These are phyloP conservation scores for Tylopilus balloui DNA, from an alignment of 768 basidiomycete species.

Conservation along the genomic window DNA sequence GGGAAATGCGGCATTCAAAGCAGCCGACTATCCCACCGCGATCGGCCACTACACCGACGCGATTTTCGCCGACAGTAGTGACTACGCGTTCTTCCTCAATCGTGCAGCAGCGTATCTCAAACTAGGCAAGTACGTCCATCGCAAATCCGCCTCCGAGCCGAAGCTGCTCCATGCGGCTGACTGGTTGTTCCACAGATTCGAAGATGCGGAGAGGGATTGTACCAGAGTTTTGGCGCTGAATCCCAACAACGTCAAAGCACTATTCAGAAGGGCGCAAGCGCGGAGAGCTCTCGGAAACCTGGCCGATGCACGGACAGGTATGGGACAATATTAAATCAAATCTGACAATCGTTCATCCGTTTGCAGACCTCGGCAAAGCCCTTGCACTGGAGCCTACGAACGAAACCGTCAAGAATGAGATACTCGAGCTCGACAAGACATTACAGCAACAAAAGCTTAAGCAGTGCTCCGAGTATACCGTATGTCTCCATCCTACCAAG, in stretches of 20 bases:
- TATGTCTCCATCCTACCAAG: constrained; percentile 6
- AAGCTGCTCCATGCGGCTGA: not conserved
- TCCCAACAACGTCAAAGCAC: constrained; percentile 65
- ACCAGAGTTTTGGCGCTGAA: constrained; percentile 54
- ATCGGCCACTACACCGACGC: constrained; percentile 87
- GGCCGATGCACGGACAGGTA: constrained; percentile 58
- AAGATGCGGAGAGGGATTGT: constrained; percentile 83
- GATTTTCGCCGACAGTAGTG: constrained; percentile 60
- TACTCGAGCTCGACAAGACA: constrained; percentile 45
- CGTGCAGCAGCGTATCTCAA: constrained; percentile 91
- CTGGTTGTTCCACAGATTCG: constrained; percentile 42
- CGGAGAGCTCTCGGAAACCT: constrained; percentile 50
- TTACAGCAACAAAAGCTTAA: constrained; percentile 31
- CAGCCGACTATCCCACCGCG: constrained; percentile 69
- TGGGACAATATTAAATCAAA: not conserved
- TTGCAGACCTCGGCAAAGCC: constrained; percentile 57
- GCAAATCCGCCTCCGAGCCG: not conserved
- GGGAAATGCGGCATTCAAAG: constrained; percentile 88
- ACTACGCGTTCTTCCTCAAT: constrained; percentile 81
- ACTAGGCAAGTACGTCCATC: constrained; percentile 80
- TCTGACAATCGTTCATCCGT: constrained; percentile 1
- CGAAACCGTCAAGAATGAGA: constrained; percentile 56
- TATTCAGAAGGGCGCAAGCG: constrained; percentile 78
- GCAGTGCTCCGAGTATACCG: constrained; percentile 33
- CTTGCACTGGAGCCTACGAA: constrained; percentile 63